A percentile compares a stretch with the other conserved stretches of the same genome.
phyloP scores from a whole-genome alignment of 352 stramenopile genomes.

The Lagenidium giganteum region DNA sequence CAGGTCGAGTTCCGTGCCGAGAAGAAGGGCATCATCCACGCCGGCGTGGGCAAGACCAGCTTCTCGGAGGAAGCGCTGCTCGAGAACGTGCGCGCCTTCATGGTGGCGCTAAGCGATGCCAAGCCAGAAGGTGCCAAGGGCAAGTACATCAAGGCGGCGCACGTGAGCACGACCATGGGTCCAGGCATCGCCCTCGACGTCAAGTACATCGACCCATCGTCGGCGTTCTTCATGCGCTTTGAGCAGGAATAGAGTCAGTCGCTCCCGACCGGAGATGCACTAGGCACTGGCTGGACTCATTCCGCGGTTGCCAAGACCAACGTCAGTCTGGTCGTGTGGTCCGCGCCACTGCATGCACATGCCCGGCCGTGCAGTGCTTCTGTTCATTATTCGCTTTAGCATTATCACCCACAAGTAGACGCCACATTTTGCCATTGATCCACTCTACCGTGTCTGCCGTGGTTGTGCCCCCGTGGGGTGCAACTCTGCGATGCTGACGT shows the following conservation, averaged over 20 bases:
- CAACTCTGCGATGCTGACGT: too few species aligned
- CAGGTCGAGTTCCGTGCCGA: slow-evolving; percentile 88
- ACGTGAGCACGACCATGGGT: slow-evolving; percentile 87
- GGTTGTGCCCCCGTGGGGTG: too few species aligned
- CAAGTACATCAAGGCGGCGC: slow-evolving; percentile 90
- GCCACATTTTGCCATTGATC: too few species aligned
- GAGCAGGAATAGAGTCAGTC: slow-evolving; percentile 38
- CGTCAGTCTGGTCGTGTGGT: too few species aligned
- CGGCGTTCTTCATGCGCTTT: slow-evolving; percentile 84
- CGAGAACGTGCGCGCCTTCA: slow-evolving; percentile 90
- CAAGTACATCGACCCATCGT: slow-evolving; percentile 82
- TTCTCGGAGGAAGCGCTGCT: slow-evolving; percentile 88
- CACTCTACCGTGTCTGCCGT: too few species aligned
- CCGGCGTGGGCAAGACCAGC: slow-evolving; percentile 84
- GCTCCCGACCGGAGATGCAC: too few species aligned
- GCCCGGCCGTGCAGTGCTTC: too few species aligned
- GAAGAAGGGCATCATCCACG: slow-evolving; percentile 89
- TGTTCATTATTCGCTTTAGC: too few species aligned
- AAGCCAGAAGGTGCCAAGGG: slow-evolving; percentile 92
- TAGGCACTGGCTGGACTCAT: too few species aligned
- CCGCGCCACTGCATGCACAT: too few species aligned
- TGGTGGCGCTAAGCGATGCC: slow-evolving; percentile 87
- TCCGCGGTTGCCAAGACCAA: too few species aligned
- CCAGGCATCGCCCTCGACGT: slow-evolving; percentile 69
- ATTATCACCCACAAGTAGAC: too few species aligned